Percentiles rank a stretch among this genome's conserved stretches.
These are phyloP conservation scores for Aureobasidium sp. DNA, from an alignment of 2,329 filamentous ascomycete genomes.

Conservation along the genomic window DNA sequence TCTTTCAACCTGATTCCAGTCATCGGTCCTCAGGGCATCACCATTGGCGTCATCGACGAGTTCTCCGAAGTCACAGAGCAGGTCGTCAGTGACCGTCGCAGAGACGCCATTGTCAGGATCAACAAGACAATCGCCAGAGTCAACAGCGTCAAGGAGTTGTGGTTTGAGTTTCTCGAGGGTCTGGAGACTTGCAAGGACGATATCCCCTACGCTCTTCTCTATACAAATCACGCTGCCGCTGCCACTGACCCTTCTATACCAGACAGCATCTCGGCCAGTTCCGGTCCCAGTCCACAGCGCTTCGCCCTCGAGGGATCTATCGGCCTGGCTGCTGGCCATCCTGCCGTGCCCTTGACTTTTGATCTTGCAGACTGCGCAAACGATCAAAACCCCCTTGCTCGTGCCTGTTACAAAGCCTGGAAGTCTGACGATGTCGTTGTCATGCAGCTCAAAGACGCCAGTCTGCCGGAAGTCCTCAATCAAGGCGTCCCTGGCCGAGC, in stretches of 20 bases:
- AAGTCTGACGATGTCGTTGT: conserved; percentile 2
- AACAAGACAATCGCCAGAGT: conserved; percentile 3
- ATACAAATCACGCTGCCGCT: conserved; percentile 11
- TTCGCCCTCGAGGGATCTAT: conserved; percentile 3
- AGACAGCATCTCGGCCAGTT: background rate
- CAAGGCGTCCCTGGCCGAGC: background rate
- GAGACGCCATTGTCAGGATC: conserved; percentile 12
- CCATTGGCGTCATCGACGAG: conserved; percentile 13
- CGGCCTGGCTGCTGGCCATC: background rate
- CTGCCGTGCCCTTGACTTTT: background rate
- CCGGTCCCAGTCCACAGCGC: background rate
- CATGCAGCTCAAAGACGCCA: background rate
- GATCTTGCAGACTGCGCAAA: background rate
- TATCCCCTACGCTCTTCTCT: conserved; percentile 13
- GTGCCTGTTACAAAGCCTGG: conserved; percentile 1
- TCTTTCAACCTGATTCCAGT: conserved; percentile 22
- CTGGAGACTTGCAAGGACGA: conserved; percentile 13
- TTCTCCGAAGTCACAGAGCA: conserved; percentile 14
- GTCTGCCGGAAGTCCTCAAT: background rate
- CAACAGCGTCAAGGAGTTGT: conserved; percentile 13
- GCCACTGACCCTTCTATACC: background rate
- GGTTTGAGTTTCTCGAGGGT: conserved; percentile 14
- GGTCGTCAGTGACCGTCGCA: conserved; percentile 11
- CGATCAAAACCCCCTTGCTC: background rate
- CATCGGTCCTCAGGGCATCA: conserved; percentile 12